These are phyloP conservation scores for Penicillium macrosclerotiorum DNA, from an alignment of 495 filamentous ascomycete species.

Conservation along the genomic window DNA sequence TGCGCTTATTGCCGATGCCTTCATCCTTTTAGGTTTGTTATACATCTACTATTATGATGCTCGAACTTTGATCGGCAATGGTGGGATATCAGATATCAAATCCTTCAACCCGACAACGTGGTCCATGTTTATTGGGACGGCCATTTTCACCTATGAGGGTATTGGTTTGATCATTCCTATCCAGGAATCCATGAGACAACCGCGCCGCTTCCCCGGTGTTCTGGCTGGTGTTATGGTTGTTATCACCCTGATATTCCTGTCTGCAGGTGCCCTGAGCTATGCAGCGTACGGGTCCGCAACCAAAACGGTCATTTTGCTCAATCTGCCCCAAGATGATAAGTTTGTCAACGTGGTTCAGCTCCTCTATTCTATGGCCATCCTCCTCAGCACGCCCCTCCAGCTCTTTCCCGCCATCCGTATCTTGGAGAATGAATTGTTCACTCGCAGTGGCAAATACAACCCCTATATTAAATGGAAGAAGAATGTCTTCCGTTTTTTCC, in stretches of 20 bases:
- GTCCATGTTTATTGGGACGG: conserved; percentile 97
- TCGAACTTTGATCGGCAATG: conserved; percentile 69
- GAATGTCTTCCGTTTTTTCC: conserved; percentile 90
- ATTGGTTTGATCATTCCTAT: conserved; percentile 99
- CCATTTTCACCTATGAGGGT: conserved; percentile 98
- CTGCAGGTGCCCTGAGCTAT: conserved; percentile 90
- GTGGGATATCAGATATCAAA: conserved; percentile 79
- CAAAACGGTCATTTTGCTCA: conserved; percentile 92
- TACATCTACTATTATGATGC: conserved; percentile 97
- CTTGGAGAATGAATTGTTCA: conserved; percentile 66
- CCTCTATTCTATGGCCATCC: conserved; percentile 89
- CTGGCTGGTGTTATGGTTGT: conserved; percentile 89
- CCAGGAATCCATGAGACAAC: conserved; percentile 91
- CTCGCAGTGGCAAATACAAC: conserved; percentile 90
- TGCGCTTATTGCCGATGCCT: conserved; percentile 86
- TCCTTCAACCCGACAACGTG: conserved; percentile 84
- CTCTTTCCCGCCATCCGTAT: conserved; percentile 94
- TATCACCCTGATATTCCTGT: conserved; percentile 85
- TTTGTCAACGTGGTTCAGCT: conserved; percentile 95
- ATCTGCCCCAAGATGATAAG: conserved; percentile 92
- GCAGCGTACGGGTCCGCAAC: conserved; percentile 93
- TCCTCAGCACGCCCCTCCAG: conserved; percentile 90
- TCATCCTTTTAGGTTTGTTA: conserved; percentile 86
- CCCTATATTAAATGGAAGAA: conserved; percentile 98
- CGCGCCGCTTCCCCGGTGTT: conserved; percentile 81